Evolutionary conservation across 1,284 basidiomycete species (phyloP), one percentile per base, ranked within the genome.

Genomic region (Ganoderma lucidum): DNA sequence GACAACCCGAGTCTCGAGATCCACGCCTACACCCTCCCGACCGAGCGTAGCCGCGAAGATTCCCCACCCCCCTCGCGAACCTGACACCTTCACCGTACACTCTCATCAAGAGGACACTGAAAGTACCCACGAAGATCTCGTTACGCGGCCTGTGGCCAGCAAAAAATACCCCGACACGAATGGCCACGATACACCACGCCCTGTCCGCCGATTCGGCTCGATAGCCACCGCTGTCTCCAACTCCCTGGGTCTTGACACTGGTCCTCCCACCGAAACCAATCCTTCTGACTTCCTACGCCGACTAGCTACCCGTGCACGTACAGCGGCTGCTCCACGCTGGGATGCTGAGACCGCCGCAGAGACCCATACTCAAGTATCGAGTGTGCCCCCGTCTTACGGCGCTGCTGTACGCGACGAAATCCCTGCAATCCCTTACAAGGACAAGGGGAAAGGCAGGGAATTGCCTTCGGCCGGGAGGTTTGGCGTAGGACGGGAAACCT

Each of bases 371-470:
- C 75, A 72, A 14, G 78, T 79, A 15, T 84, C 86, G 19, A 84
- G 81, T 67, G 84, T 82, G 2, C 86, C 87, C 5, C 87, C 87
- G 35, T 87, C 88, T 35, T 88, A 88, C 76, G 81, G 82, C 62
- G 81, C 85, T 17, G 81, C 83, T 48, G 77, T 81, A 28, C 81
- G 81, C 62, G 79, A 82, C 61, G 30, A 59, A 1, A 55, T 68
- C 9, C 41, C 51, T 45, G n/a, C 23, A 4, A 35, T 59, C 1
- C 61, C 69, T n/a, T 41, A 67, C 3, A 70, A 68, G 17, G 72
- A 71, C 4, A 71, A 68, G 60, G 60, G 69, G 10, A 69, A 66
- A 23, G 70, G 42, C 2, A 66, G 32, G 30, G 70, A 69, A 39
- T 5, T 63, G 32, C 59, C 32, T 23, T 58, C 58, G 10, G 63